These are phyloP conservation scores for Pholiota conissans DNA, from an alignment of 768 basidiomycete genomes.

Conservation along the genomic window DNA sequence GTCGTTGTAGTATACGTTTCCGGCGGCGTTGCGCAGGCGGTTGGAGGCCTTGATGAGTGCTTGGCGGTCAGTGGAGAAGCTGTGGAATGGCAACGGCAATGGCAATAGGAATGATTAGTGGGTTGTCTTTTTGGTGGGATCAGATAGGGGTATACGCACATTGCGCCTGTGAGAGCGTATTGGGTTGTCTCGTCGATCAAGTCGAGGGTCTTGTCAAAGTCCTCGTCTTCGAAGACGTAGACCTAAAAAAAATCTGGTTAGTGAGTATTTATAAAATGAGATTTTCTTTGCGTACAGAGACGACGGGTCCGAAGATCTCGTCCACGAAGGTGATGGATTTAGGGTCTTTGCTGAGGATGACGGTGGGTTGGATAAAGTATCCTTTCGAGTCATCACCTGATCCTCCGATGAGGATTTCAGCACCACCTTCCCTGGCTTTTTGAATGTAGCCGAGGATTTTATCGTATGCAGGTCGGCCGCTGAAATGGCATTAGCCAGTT, in stretches of 20 bases:
- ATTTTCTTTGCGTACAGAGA: conserved; percentile 68
- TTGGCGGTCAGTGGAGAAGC: conserved; percentile 81
- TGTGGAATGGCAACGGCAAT: conserved; percentile 30
- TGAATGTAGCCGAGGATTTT: conserved; percentile 81
- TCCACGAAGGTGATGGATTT: conserved; percentile 86
- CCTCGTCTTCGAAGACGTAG: conserved; percentile 85
- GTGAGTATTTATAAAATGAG: not conserved
- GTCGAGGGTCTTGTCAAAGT: conserved; percentile 85
- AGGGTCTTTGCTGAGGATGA: conserved; percentile 91
- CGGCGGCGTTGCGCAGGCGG: conserved; percentile 85
- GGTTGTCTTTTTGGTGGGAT: too few species aligned
- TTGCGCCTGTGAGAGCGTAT: conserved; percentile 94
- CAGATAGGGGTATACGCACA: conserved; percentile 51
- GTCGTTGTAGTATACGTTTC: conserved; percentile 98
- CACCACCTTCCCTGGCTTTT: conserved; percentile 88
- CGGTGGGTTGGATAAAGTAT: conserved; percentile 92
- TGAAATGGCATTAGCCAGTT: conserved; percentile 26
- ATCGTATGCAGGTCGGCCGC: conserved; percentile 85
- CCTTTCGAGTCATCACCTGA: conserved; percentile 86
- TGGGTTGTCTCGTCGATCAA: conserved; percentile 83
- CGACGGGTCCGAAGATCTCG: conserved; percentile 96
- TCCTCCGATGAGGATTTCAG: conserved; percentile 87
- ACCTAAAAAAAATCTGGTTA: conserved; percentile 44
- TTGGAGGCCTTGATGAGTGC: conserved; percentile 81
- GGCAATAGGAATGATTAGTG: not conserved